Base-by-base conservation (phyloP, 306 rosid species). In the Betula pendula region DNA sequence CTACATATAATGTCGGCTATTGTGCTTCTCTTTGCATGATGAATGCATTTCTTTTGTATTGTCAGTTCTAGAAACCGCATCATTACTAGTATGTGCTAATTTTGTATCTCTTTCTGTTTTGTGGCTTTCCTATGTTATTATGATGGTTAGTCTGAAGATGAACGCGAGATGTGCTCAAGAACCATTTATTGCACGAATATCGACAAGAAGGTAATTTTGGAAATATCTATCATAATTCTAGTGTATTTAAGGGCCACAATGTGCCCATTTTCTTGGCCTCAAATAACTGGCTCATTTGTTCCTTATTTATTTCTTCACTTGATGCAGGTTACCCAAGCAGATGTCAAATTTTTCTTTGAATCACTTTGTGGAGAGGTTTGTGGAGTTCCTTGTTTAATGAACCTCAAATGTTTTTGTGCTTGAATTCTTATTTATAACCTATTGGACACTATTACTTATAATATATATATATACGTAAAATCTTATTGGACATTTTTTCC, bases 141-240 rank as follows among this genome's bases (percentile, higher is more conserved):
- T 73, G 42, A 59, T 51, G 49, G 73, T 74, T 89, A 90, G 98
- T 95, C 98, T 63, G 91, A 90, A 42, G 99, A 95, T 80, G 99
- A 95, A 73, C 91, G 98, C 43, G 99, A 95, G 90, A 95, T 95
- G 99, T 95, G 99, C 85, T 92, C 97, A 69, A 88, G 99, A 79
- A 95, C 97, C 44, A 95, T 95, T 74, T 95, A 95, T 58, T 95
- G 99, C 90, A 95, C 99, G 50, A 95, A 95, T 83, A 86, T 95
- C 25, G 99, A 92, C 89, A 95, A 92, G 91, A 95, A 90, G 99
- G 99, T 92, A 85, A 44, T 59, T 75, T 73, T 78, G 80, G 76
- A 77, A 68, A 9, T 66, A n/a, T 66, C 27, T 19, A 19, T 35
- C 15, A n/a, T 38, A 40, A 38, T 66, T 66, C 17, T 19, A n/a